Evolutionary conservation across 305 asterid genomes (phyloP).

Genomic region (Solanum hybrid): DNA sequence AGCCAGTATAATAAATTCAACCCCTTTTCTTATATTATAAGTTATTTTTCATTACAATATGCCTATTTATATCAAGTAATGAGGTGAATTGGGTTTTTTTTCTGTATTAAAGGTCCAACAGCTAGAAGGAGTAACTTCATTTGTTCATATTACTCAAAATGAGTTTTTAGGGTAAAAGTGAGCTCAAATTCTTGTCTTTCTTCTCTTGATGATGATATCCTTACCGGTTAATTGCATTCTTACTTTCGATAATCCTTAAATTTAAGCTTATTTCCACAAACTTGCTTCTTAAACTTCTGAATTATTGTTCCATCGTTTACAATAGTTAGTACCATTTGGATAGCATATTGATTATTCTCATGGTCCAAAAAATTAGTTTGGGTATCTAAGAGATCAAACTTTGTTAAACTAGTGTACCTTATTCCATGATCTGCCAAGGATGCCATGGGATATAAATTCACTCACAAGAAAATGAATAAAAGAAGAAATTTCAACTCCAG

Average conservation of each 20-base stretch:
- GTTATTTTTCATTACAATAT: neutral
- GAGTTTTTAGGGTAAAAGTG: neutral
- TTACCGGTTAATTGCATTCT: neutral
- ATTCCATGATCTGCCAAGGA: neutral
- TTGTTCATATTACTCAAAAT: neutral
- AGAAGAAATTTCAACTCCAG: neutral
- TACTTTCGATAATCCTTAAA: neutral
- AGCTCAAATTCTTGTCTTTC: neutral
- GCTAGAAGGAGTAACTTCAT: neutral
- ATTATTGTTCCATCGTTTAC: neutral
- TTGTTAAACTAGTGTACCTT: neutral
- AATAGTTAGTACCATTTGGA: neutral
- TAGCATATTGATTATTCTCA: neutral
- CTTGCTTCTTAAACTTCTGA: neutral
- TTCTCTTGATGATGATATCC: neutral
- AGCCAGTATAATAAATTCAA: neutral
- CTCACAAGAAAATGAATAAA: neutral
- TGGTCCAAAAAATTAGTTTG: neutral
- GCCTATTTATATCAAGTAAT: constrained; percentile 12
- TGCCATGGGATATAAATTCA: neutral
- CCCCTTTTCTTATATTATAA: neutral
- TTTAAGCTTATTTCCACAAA: neutral
- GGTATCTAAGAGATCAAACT: neutral
- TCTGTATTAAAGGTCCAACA: neutral
- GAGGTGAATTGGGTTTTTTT: neutral